Base-by-base conservation (phyloP, 768 basidiomycete genomes). In the Boletus patriciae region DNA sequence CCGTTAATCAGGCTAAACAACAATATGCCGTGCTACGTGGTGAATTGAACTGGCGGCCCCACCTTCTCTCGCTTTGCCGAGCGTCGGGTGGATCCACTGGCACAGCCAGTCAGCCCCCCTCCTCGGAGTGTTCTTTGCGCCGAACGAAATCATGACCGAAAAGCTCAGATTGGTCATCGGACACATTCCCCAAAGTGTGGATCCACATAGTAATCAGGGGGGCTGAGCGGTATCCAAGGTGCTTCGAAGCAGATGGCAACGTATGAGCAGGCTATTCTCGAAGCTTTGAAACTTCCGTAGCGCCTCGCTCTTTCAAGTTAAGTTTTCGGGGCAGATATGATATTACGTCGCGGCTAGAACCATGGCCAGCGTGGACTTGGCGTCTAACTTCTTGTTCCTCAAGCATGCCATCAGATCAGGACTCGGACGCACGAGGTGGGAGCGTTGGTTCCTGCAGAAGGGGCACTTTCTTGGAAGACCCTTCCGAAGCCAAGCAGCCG, bases 191-290 rank as follows among this genome's bases (percentile, higher is more conserved):
- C 34, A 45, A 37, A 33, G 6, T 25, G 25, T 49, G 19, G 37
- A 54, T 63, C 58, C 63, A 46, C 50, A 54, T 54, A n/a, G n/a
- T n/a, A 45, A 57, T 59, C 64, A 61, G 52, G 53, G 63, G 41
- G 18, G n/a, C n/a, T n/a, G n/a, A 46, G 21, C 44, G 38, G 50
- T 36, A 38, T 36, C 37, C 6, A 21, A 41, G 19, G 6, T 25
- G 19, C 9, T 13, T 46, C 27, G n/a, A 42, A 19, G 19, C 11
- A 2, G n/a, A 16, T 56, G 40, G 52, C 15, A 4, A 38, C 6
- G 33, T 23, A 33, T 5, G 34, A 38, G 25, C 9, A 34, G 36
- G 5, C 11, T 13, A 19, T 42, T 29, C 25, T 23, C n/a, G 34
- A 59, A 13, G 18, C 11, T 38, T 38, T 40, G 44, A 43, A 31